Percentiles rank a stretch among this genome's conserved stretches.
Evolutionary conservation across 2,329 filamentous ascomycete genomes (phyloP).

Genomic region (Stachybotrys elegans): DNA sequence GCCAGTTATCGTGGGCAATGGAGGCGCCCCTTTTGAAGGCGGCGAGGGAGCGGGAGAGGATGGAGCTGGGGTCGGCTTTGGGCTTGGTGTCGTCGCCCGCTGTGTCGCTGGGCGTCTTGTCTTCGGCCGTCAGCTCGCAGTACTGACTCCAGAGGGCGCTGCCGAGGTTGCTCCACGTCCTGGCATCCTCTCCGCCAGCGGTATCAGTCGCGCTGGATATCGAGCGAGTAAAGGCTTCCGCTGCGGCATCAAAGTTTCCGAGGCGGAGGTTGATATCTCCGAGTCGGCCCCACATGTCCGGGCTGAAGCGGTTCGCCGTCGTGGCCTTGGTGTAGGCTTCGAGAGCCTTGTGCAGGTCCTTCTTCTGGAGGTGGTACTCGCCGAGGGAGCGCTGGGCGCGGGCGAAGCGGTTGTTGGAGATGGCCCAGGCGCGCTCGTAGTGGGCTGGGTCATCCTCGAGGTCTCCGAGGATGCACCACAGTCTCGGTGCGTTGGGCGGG

Average conservation of each 20-base stretch:
- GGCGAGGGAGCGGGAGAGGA: constrained; percentile 69
- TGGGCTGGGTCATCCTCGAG: constrained; percentile 68
- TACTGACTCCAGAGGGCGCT: constrained; percentile 72
- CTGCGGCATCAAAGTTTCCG: constrained; percentile 69
- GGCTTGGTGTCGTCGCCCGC: constrained; percentile 21
- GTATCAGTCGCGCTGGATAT: constrained; percentile 57
- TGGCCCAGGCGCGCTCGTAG: constrained; percentile 83
- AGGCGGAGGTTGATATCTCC: constrained; percentile 84
- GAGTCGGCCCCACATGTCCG: constrained; percentile 81
- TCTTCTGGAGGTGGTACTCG: constrained; percentile 64
- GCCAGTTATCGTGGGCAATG: constrained; percentile 79
- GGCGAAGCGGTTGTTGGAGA: constrained; percentile 75
- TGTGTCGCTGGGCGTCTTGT: constrained; percentile 16
- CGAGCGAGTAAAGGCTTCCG: constrained; percentile 75
- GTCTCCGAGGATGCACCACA: constrained; percentile 93
- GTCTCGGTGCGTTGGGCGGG: constrained; percentile 75
- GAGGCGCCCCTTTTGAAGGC: constrained; percentile 85
- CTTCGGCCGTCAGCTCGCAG: constrained; percentile 41
- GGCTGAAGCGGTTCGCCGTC: constrained; percentile 72
- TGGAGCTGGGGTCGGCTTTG: constrained; percentile 47
- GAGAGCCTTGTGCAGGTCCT: constrained; percentile 64
- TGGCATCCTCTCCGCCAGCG: constrained; percentile 80
- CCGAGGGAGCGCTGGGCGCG: constrained; percentile 85
- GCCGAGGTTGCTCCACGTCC: constrained; percentile 93
- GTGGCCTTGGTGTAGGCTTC: constrained; percentile 77